A percentile compares a stretch with the other conserved stretches of the same genome.
phyloP scores from a whole-genome alignment of 495 filamentous ascomycete species.

The Penicillium riverlandense region DNA sequence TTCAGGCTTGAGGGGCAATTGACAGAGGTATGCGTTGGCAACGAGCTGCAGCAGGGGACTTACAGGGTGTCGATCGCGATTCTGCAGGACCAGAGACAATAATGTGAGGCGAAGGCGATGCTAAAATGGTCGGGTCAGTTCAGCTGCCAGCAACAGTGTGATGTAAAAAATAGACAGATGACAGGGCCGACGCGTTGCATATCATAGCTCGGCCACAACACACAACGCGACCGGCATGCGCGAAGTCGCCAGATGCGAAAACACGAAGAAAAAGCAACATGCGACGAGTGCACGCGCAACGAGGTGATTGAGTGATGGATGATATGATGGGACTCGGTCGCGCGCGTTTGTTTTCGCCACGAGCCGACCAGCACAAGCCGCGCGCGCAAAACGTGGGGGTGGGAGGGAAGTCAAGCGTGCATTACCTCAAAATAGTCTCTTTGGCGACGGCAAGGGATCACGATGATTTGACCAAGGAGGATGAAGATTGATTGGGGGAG shows the following conservation, averaged over 20 bases:
- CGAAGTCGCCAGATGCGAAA: background rate
- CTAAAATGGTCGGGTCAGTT: too few relatives aligned
- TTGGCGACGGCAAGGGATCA: constrained; percentile 9
- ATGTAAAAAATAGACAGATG: constrained; percentile 10
- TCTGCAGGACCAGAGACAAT: constrained; percentile 10
- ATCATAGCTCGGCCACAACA: constrained; percentile 6
- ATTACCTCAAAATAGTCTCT: too few relatives aligned
- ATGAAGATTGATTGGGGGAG: constrained; percentile 2
- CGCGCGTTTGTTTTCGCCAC: constrained; percentile 19
- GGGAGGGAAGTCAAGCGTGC: too few relatives aligned
- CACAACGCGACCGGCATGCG: background rate
- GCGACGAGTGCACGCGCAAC: constrained; percentile 2
- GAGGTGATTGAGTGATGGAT: constrained; percentile 7
- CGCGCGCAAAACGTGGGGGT: constrained; percentile 6
- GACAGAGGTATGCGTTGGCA: constrained; percentile 46
- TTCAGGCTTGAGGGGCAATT: constrained; percentile 13
- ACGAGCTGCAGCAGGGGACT: constrained; percentile 33
- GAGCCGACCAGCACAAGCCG: constrained; percentile 6
- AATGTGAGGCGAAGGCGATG: constrained; percentile 1
- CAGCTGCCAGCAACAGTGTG: background rate
- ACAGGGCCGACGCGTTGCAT: constrained; percentile 25
- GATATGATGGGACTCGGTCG: background rate
- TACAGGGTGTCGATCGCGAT: constrained; percentile 36
- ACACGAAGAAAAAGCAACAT: background rate
- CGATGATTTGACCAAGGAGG: constrained; percentile 24